Base-by-base conservation (phyloP, 352 stramenopile genomes). In the Globisporangium paddicum region DNA sequence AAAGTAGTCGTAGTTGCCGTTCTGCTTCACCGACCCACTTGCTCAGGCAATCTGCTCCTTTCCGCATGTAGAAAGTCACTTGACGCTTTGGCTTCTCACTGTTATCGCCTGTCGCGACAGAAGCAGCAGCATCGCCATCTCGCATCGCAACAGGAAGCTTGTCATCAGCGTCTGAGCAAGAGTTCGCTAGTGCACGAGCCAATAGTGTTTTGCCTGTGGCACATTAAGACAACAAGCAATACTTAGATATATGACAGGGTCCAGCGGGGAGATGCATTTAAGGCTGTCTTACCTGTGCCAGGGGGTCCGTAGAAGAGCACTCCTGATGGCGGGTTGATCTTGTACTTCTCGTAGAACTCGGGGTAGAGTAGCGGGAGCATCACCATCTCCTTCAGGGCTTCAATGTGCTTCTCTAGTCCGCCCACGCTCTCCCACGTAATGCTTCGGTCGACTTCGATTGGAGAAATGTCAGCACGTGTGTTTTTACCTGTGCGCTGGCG, bases 61-160 rank as follows among this genome's bases (percentile, higher is more conserved):
- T 98, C 6, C 92, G 82, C 90, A 98, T 97, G 67, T 97, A 98
- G 55, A 98, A 97, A 13, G 90, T 95, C 16, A 98, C 87, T 18
- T 89, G 72, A 7, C 81, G 86, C 11, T 69, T 73, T 37, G 72
- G 66, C 25, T 37, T 63, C 11, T 54, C 45, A 3, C 46, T 19
- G 60, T 21, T 16, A 57, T 32, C 56, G 73, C 42, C 46, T 8
- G 16, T 16, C 21, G 25, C 2, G 5, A 16, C 4, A 41, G 47
- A 13, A 41, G 26, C 28, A n/a, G 63, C 38, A 57, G 63, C 53
- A 62, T 50, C 38, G 60, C 64, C 40, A 26, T 34, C 10, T 67
- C 26, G 14, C 55, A 40, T 66, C 38, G 50, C 21, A 19, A 42
- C 34, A 19, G 32, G n/a, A 5, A 32, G 34, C 42, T 64, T 66